phyloP scores from a whole-genome alignment of 495 filamentous ascomycete genomes.

The Penicillium subrubescens region DNA sequence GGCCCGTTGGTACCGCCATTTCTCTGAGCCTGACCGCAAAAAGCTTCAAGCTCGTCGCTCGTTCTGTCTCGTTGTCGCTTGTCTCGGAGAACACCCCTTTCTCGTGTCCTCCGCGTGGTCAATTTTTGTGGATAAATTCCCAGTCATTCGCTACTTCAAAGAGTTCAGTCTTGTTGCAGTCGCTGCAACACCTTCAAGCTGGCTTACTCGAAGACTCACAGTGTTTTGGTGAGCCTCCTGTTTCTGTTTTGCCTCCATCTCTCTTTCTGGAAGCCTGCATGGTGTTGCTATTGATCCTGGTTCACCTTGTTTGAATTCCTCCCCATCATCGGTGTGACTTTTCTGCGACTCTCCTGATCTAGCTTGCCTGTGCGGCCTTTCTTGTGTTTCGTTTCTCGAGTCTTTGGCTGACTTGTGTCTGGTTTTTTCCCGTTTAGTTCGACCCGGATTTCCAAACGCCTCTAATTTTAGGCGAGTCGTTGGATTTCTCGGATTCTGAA shows the following conservation, averaged over 20 bases:
- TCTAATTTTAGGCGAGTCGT: conserved; percentile 55
- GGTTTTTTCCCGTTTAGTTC: conserved; percentile 30
- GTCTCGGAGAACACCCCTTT: conserved; percentile 40
- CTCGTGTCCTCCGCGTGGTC: conserved; percentile 35
- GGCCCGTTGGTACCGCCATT: conserved; percentile 29
- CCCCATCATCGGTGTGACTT: conserved; percentile 4
- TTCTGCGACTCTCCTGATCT: neutral
- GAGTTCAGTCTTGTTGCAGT: conserved; percentile 49
- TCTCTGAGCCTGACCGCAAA: conserved; percentile 36
- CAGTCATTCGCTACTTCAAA: conserved; percentile 52
- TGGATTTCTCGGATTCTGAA: conserved; percentile 55
- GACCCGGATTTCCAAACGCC: conserved; percentile 54
- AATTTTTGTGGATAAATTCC: conserved; percentile 49
- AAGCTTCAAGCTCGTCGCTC: conserved; percentile 45
- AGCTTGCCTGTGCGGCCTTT: neutral
- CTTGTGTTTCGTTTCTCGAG: neutral
- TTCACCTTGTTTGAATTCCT: conserved; percentile 25
- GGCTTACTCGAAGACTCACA: conserved; percentile 55
- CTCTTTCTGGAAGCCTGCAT: conserved; percentile 29
- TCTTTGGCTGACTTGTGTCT: conserved; percentile 26
- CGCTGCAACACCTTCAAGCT: conserved; percentile 56
- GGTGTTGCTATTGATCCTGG: conserved; percentile 19
- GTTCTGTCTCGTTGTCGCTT: conserved; percentile 30
- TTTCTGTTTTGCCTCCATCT: conserved; percentile 11
- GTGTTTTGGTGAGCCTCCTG: conserved; percentile 52